Evolutionary conservation across 306 rosid species (phyloP).

Genomic region (Casuarina cunninghamiana): DNA sequence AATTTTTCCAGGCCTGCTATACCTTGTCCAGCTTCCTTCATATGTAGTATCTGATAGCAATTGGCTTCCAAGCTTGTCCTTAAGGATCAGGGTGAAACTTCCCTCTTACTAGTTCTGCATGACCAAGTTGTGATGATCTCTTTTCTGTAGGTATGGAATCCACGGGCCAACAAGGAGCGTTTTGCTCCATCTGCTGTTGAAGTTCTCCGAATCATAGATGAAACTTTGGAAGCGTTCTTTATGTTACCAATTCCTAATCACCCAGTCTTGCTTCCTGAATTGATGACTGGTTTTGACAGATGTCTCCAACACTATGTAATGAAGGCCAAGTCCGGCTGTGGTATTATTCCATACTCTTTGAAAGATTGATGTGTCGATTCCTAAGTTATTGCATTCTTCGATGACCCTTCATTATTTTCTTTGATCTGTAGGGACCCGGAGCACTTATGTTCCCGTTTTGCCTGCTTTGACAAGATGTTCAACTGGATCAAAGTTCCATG

Average conservation of each 20-base stretch:
- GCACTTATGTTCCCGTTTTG: slow-evolving; percentile 62
- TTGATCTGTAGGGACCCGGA: slow-evolving; percentile 60
- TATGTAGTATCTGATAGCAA: background rate
- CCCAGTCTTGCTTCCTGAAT: slow-evolving; percentile 62
- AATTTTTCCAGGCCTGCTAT: background rate
- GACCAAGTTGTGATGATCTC: slow-evolving; percentile 12
- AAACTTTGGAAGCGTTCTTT: slow-evolving; percentile 88
- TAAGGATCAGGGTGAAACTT: background rate
- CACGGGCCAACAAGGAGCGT: slow-evolving; percentile 69
- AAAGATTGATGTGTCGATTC: slow-evolving; percentile 10
- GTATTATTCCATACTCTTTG: slow-evolving; percentile 43
- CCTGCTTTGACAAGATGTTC: slow-evolving; percentile 95
- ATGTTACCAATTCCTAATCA: slow-evolving; percentile 75
- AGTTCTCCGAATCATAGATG: slow-evolving; percentile 77
- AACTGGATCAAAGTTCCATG: slow-evolving; percentile 57
- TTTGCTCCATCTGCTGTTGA: slow-evolving; percentile 80
- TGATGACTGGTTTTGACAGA: slow-evolving; percentile 77
- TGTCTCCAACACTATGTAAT: slow-evolving; percentile 76
- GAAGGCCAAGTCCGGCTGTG: slow-evolving; percentile 81
- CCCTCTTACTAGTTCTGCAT: slow-evolving; percentile 2
- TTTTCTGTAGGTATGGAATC: slow-evolving; percentile 70
- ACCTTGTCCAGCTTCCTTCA: background rate
- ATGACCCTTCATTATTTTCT: slow-evolving; percentile 29
- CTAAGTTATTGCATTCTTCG: slow-evolving; percentile 11
- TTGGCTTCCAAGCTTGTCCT: background rate